Base-by-base conservation (phyloP, 1,284 basidiomycete species). In the Thelephora terrestris region DNA sequence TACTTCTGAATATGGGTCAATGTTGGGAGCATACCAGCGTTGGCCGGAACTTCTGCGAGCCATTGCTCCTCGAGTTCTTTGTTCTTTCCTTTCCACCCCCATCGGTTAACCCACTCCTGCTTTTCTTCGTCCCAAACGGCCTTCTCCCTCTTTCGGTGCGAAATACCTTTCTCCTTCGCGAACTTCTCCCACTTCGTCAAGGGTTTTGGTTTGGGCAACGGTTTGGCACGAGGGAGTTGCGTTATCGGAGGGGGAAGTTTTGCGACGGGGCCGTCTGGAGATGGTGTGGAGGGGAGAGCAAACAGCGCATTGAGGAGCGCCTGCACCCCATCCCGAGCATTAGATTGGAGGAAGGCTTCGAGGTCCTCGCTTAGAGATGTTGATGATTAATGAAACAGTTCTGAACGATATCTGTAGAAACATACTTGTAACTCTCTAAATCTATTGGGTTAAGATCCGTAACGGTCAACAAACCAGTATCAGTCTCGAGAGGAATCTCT, bases 101-200 rank as follows among this genome's bases (percentile, higher is more conserved):
- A 99, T 47, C 90, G 73, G 48, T 85, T 78, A 12, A 96, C 89
- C 89, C 91, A 99, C 37, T 90, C 89, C 66, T 95, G 88, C 58
- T 76, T 79, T 64, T 94, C 92, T 58, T 98, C 95, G 67, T 99
- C 94, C 84, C 90, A 99, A 7, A 85, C 79, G 62, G 85, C 82
- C 70, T 79, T 87, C 38, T 97, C 91, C 50, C 78, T 79, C 55
- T 74, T 80, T 61, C 74, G 82, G 59, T 93, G 79, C 57, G 81
- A 79, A 60, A 99, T 99, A 27, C 96, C 96, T 71, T 97, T 98
- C 39, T 88, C 84, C 49, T 84, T 82, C 14, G 95, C 95, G 61
- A 98, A 99, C 53, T 81, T 76, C 71, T 98, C 91, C 96, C 96
- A 99, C 66, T 97, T 99, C 14, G 95, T 98, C 44, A 78, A 78